Percentiles rank a stretch among this genome's conserved stretches.
Conservation (phyloP, 345 rosid genomes). For the Litchi chinensis region DNA sequence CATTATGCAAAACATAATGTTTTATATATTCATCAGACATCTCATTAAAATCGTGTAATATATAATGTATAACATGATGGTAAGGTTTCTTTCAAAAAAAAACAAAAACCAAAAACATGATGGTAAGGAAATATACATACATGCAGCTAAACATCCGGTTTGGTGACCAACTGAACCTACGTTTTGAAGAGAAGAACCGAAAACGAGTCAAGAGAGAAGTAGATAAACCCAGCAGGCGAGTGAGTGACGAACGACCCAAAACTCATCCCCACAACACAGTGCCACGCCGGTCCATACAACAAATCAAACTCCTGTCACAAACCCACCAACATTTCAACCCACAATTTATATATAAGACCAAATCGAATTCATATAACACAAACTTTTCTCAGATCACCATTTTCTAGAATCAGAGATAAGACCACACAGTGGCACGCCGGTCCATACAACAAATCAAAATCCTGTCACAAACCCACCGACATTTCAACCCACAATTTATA, state of each 20-base stretch:
- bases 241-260: conserved; percentile 51
- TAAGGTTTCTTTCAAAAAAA: no score
- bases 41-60: no score
- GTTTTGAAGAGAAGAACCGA: conserved; percentile 47
- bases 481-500: background rate
- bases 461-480: conserved; percentile 22
- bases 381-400: no score
- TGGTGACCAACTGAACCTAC: conserved; percentile 33
- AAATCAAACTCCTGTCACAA: conserved; percentile 41
- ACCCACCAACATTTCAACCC: background rate
- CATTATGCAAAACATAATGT: no score
- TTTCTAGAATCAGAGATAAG: no score
- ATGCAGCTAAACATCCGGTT: background rate
- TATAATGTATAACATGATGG: no score
- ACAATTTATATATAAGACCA: background rate
- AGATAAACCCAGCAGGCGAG: conserved; percentile 41
- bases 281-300: conserved; percentile 50
- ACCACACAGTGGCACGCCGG: conserved; percentile 57
- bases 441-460: conserved; percentile 43
- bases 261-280: conserved; percentile 50
- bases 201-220: conserved; percentile 38
- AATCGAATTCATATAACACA: no score
- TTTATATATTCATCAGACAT: no score
- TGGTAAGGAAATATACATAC: no score
- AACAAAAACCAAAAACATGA: no score